These are phyloP conservation scores for Ceratobasidium sp. DNA, from an alignment of 1,284 basidiomycete genomes.

Conservation along the genomic window DNA sequence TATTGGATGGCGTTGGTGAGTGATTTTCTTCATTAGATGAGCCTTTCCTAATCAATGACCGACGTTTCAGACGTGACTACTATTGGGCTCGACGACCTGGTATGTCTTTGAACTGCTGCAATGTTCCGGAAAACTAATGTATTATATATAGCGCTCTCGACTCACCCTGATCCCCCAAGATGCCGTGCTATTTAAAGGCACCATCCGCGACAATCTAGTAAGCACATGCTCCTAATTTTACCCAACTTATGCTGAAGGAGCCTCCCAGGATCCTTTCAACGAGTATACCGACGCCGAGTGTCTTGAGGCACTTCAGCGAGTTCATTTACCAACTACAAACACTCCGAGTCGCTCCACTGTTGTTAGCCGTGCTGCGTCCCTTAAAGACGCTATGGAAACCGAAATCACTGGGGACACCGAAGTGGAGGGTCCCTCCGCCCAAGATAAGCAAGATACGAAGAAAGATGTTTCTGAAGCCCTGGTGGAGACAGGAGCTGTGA, in stretches of 20 bases:
- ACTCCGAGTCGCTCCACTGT: conserved; percentile 2
- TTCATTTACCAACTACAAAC: conserved; percentile 59
- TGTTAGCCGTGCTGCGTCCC: conserved; percentile 2
- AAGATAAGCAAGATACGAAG: conserved; percentile 6
- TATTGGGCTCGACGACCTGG: conserved; percentile 33
- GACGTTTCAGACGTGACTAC: conserved; percentile 23
- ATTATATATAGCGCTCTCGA: conserved; percentile 29
- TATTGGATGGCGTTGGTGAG: conserved; percentile 38
- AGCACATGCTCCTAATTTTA: neutral
- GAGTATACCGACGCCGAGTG: conserved; percentile 86
- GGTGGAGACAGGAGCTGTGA: conserved; percentile 8
- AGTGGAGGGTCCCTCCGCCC: neutral
- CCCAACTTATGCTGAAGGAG: neutral
- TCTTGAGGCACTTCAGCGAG: conserved; percentile 72
- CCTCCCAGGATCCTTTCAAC: conserved; percentile 84
- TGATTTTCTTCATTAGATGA: neutral
- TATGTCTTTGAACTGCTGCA: neutral
- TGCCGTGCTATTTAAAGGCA: conserved; percentile 40
- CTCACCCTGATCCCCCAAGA: conserved; percentile 24
- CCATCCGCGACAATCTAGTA: conserved; percentile 44
- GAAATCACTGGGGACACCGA: neutral
- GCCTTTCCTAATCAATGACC: neutral
- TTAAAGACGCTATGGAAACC: neutral
- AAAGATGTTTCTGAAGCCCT: neutral
- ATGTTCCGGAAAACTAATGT: neutral